Conservation (phyloP, 106 monocot genomes). For the Platanthera guangdongensis region DNA sequence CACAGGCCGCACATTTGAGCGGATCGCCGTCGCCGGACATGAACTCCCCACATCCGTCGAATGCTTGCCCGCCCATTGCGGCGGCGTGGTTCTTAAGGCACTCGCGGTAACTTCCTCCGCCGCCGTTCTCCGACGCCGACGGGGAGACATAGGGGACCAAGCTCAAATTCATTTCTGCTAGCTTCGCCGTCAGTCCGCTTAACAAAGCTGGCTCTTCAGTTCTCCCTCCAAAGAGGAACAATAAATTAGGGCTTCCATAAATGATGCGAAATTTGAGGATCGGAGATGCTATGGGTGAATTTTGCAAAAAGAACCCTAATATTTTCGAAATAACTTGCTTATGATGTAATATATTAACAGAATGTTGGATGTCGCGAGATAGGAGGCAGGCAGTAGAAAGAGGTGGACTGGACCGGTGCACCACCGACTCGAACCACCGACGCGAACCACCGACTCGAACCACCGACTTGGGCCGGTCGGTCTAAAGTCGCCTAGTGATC, state of each 20-base stretch:
- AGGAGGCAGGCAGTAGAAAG: background rate
- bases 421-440: too few relatives aligned
- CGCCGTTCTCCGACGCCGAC: background rate
- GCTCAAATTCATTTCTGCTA: conserved; percentile 31
- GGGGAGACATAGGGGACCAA: conserved; percentile 21
- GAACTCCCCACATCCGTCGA: conserved; percentile 47
- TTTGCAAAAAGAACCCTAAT: background rate
- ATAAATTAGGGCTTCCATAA: background rate
- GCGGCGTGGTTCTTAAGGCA: conserved; percentile 56
- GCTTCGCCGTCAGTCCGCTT: background rate
- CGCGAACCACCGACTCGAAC: too few relatives aligned
- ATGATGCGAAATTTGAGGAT: background rate
- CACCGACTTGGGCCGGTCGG: too few relatives aligned
- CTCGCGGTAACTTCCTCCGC: conserved; percentile 25
- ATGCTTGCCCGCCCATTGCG: conserved; percentile 43
- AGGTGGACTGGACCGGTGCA: background rate
- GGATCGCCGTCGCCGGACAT: conserved; percentile 33
- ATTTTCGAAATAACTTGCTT: background rate
- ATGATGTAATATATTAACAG: background rate
- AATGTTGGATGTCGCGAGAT: conserved; percentile 1
- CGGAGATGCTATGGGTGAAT: background rate
- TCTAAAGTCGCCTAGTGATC: too few relatives aligned
- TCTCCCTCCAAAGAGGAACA: background rate
- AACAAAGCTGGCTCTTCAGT: background rate
- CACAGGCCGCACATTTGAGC: conserved; percentile 55